These are phyloP conservation scores for Calamus simplicifolius DNA, from an alignment of 176 grass and related monocot species.

Conservation along the genomic window DNA sequence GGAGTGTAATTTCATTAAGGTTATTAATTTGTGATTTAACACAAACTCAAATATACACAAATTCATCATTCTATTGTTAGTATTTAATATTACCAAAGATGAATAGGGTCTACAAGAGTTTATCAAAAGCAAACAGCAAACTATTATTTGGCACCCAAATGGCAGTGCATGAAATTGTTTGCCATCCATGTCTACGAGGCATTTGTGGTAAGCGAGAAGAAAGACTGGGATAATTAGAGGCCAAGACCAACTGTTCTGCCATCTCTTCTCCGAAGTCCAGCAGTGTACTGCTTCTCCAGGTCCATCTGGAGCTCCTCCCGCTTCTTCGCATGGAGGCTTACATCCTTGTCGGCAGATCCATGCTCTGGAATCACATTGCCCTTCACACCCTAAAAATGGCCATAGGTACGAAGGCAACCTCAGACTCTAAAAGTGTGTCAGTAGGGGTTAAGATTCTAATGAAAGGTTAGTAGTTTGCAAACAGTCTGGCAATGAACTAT, in stretches of 20 bases:
- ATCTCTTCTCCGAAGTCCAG: constrained; percentile 80
- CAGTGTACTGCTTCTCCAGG: constrained; percentile 92
- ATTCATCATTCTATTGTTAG: too few species aligned
- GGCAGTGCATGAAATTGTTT: too few species aligned
- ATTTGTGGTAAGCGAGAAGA: background rate
- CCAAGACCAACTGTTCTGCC: constrained; percentile 93
- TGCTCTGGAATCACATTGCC: constrained; percentile 33
- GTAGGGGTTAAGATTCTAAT: constrained; percentile 33
- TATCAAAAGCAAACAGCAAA: too few species aligned
- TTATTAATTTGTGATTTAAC: too few species aligned
- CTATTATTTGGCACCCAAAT: too few species aligned
- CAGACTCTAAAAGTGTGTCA: constrained; percentile 97
- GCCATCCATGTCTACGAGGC: too few species aligned
- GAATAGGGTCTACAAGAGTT: too few species aligned
- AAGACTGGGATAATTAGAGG: constrained; percentile 32
- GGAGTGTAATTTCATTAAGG: too few species aligned
- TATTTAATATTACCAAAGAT: too few species aligned
- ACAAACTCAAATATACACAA: too few species aligned
- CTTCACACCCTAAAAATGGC: constrained; percentile 89
- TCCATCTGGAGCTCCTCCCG: constrained; percentile 75
- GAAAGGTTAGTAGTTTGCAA: constrained; percentile 4
- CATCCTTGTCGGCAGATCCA: constrained; percentile 27
- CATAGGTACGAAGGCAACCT: constrained; percentile 97
- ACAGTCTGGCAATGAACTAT: background rate
- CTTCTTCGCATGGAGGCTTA: constrained; percentile 48